Base-by-base conservation (phyloP, 768 basidiomycete genomes). In the Suillus fuscotomentosus region DNA sequence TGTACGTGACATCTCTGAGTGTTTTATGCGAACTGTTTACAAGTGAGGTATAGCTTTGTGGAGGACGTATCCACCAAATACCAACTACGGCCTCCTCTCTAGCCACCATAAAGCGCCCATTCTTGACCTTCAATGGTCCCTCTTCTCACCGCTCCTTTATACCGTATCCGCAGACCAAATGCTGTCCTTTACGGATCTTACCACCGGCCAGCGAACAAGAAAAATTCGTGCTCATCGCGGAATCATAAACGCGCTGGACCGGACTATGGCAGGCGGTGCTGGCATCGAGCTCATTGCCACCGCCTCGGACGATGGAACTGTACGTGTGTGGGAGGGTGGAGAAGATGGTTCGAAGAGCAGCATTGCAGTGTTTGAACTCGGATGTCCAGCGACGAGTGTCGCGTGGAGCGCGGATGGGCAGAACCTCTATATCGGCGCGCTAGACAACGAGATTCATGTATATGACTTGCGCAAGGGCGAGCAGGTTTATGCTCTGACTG, bases 371-470 rank as follows among this genome's bases (percentile, higher is more conserved):
- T 91, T 95, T 67, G 90, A 94, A 61, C 68, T 94, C 20, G 93
- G 93, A 5, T 95, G 92, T 72, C 96, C 97, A 0, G 92, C 95
- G 38, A 99, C 97, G 15, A 83, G 90, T 1, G 96, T 96, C 0
- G 90, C 89, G 69, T 99, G 92, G 95, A 91, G 91, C 74, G 87
- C 87, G 22, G 97, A 99, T 72, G 97, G 94, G 2, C 84, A 91
- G 64, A 90, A 86, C 64, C 83, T 97, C 41, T 99, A 94, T 68
- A 86, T 94, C n/a, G 96, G 90, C 5, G 95, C 92, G 15, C 76
- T 99, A 70, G 97, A 99, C 77, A 99, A 99, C 69, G 94, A 95
- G 75, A 90, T 99, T 66, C 95, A 98, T 74, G 88, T 95, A 20
- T 95, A 91, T 74, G 97, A 99, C 78, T 77, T 98, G 53, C 87